Evolutionary conservation across 2,329 filamentous ascomycete genomes (phyloP), one percentile per base, ranked within the genome.

Genomic region (Thelonectria rubi): DNA sequence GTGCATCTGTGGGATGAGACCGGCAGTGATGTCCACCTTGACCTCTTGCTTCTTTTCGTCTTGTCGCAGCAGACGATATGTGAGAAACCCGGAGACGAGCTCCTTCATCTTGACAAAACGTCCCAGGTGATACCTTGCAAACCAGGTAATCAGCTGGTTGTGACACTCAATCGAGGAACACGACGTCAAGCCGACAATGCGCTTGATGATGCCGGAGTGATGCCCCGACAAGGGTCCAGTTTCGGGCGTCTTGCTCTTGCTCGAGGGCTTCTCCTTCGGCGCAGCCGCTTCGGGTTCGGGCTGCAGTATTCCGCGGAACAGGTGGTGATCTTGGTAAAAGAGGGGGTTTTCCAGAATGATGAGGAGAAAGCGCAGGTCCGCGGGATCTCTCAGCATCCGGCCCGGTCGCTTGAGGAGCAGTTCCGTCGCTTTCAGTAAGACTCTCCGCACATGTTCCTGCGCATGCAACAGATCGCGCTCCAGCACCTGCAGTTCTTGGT

Each of bases 191-290:
- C 94, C 94, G 24, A 97, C 76, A 40, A 96, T 88, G 39, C 94
- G 87, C 75, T 97, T 97, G 69, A 96, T 86, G 55, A 97, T 90
- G 5, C 90, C 91, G 2, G 91, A 93, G 76, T 97, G 91, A 61
- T 91, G 87, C 2, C 89, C 89, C 24, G 86, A 81, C 11, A 81
- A 72, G 8, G 78, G 82, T 0, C 81, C 81, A 3, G 77, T 75
- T 39, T 74, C 76, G 6, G 78, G 73, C 3, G 59, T 47, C 3
- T 57, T 50, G 20, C 64, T 64, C 21, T 60, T 63, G 6, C 62
- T 58, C 32, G 68, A 67, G 14, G 66, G 61, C 30, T 69, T 68
- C 9, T 53, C 66, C 15, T 49, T 40, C 5, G 20, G 20, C 12
- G 50, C 11, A 2, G 60, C 12, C 0, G 53, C 21, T 37, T 63